A percentile compares a stretch with the other conserved stretches of the same genome.
Conservation (phyloP, 768 basidiomycete species). For the Collybia mongolica region DNA sequence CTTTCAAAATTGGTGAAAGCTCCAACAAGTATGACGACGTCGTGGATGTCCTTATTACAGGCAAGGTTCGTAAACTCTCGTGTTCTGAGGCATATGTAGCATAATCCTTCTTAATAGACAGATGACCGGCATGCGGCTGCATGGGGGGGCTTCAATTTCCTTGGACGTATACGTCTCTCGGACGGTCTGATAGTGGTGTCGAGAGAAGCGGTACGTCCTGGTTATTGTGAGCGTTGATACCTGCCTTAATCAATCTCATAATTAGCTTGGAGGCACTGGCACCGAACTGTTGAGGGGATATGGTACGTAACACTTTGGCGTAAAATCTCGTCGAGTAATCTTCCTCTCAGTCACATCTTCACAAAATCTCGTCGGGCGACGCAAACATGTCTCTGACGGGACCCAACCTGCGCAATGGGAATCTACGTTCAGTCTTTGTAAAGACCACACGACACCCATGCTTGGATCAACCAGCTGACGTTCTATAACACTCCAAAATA, state of each 20-base stretch:
- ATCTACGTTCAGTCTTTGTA: slow-evolving; percentile 51
- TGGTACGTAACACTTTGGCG: slow-evolving; percentile 26
- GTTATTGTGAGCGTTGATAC: not conserved
- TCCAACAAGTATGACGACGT: slow-evolving; percentile 20
- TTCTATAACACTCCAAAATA: too few species aligned
- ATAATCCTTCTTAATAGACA: slow-evolving; percentile 31
- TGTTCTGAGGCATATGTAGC: not conserved
- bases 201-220: slow-evolving; percentile 46
- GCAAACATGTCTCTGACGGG: slow-evolving; percentile 32
- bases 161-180: slow-evolving; percentile 55
- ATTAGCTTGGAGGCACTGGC: slow-evolving; percentile 25
- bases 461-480: too few species aligned
- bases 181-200: slow-evolving; percentile 60
- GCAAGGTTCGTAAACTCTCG: slow-evolving; percentile 37
- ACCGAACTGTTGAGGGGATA: slow-evolving; percentile 47
- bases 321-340: slow-evolving; percentile 5
- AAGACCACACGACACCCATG: slow-evolving; percentile 18
- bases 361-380: slow-evolving; percentile 51
- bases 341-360: slow-evolving; percentile 41
- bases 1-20: slow-evolving; percentile 21
- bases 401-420: slow-evolving; percentile 43
- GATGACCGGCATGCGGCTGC: slow-evolving; percentile 44
- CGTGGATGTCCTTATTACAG: slow-evolving; percentile 52
- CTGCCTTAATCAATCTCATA: not conserved
- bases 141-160: slow-evolving; percentile 56